These are phyloP conservation scores for Geotrichum ghanense DNA, from an alignment of 805 yeast genomes.

Conservation along the genomic window DNA sequence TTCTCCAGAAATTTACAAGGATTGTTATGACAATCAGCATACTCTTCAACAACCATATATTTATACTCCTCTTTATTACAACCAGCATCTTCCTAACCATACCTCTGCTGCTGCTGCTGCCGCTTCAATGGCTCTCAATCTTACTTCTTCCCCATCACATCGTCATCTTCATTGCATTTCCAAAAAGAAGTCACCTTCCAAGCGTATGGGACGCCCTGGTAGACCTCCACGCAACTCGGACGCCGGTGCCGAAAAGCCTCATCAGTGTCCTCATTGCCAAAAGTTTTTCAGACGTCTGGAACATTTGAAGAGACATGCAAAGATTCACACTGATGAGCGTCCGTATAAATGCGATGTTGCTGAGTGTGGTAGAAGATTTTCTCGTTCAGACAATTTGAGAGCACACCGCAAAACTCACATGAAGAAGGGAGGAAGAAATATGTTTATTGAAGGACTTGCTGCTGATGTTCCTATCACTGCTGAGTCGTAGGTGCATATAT, in stretches of 20 bases:
- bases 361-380: conserved; percentile 54
- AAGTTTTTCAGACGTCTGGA: conserved; percentile 31
- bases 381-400: conserved; percentile 66
- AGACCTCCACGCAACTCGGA: conserved; percentile 1
- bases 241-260: conserved; percentile 18
- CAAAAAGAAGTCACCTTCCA: not conserved
- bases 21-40: not conserved
- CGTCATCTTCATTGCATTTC: not conserved
- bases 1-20: not conserved
- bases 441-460: conserved; percentile 28
- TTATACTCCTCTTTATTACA: not conserved
- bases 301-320: conserved; percentile 42
- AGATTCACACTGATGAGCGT: conserved; percentile 69
- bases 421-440: conserved; percentile 31
- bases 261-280: conserved; percentile 25
- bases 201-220: not conserved
- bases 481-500: no score
- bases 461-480: conserved; percentile 2
- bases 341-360: conserved; percentile 54
- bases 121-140: not conserved
- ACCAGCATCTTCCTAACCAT: not conserved
- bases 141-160: not conserved
- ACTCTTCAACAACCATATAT: not conserved
- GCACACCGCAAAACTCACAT: conserved; percentile 68
- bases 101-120: conserved; percentile 1